Evolutionary conservation across 2,329 filamentous ascomycete species (phyloP).

Genomic region (Whalleya microplaca): DNA sequence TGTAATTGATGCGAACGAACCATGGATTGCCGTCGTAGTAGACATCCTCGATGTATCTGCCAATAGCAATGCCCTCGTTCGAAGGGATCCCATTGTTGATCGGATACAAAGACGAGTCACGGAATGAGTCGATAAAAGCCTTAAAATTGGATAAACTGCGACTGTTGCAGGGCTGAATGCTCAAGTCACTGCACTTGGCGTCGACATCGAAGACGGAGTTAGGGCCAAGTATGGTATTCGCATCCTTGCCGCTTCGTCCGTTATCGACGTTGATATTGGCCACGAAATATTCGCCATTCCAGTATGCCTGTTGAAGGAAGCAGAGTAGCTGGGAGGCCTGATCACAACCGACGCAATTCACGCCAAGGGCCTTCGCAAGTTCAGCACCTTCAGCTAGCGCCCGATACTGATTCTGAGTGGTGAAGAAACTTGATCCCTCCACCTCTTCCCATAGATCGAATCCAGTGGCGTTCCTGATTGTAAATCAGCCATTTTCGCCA

Average conservation of each 20-base stretch:
- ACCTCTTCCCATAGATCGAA: slow-evolving; percentile 68
- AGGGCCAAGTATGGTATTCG: slow-evolving; percentile 55
- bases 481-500: background rate
- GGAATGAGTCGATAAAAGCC: slow-evolving; percentile 58
- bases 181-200: slow-evolving; percentile 53
- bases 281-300: slow-evolving; percentile 58
- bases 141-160: slow-evolving; percentile 59
- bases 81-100: slow-evolving; percentile 54
- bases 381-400: slow-evolving; percentile 52
- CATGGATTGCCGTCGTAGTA: slow-evolving; percentile 63
- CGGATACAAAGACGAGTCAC: slow-evolving; percentile 49
- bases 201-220: slow-evolving; percentile 55
- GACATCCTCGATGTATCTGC: slow-evolving; percentile 54
- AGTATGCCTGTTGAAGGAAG: slow-evolving; percentile 56
- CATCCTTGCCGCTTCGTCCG: slow-evolving; percentile 58
- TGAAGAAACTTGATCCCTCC: slow-evolving; percentile 61
- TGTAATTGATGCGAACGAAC: slow-evolving; percentile 28
- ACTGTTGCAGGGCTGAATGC: slow-evolving; percentile 60
- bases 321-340: slow-evolving; percentile 56
- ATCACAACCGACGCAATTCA: slow-evolving; percentile 53
- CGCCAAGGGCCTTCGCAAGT: slow-evolving; percentile 54
- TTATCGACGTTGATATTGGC: slow-evolving; percentile 54
- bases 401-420: slow-evolving; percentile 57
- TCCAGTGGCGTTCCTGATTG: slow-evolving; percentile 51
- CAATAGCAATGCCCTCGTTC: slow-evolving; percentile 48